Base-by-base conservation (phyloP, 768 basidiomycete species). In the Clathrus columnatus region DNA sequence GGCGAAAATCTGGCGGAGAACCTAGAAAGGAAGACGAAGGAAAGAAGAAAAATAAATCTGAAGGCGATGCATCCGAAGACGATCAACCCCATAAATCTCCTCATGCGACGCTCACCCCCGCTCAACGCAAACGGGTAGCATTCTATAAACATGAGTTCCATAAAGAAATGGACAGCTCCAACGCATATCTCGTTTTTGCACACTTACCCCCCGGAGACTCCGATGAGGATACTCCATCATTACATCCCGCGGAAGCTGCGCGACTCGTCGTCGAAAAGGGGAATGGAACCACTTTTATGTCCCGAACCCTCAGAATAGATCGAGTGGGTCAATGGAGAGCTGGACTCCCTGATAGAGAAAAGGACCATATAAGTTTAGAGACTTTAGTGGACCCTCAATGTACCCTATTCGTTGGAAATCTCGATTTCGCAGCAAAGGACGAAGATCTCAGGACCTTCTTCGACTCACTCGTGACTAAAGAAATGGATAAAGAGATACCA, bases 121-220 rank as follows among this genome's bases (percentile, higher is more conserved):
- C 77, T 50, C 88, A 96, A 69, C 97, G 95, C 75, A 90, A 94
- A 71, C 88, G 85, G 60, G 82, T 97, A 51, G 90, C 92, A 0
- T 96, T 93, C 68, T 96, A 98, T 67, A 89, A 92, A 65, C 84
- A 84, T 52, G 91, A 95, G 61, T 82, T 97, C 64, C 92, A 98
- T 69, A 73, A 83, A 1, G 76, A 80, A 29, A 84, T 85, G 4
- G 82, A 82, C 61, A 76, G 81, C 17, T 80, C 90, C 57, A 89
- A 93, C 64, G 89, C 91, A 0, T 99, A 99, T 67, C 70, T 95
- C 47, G 91, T 98, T 18, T 92, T 97, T 67, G 89, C 90, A 0
- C 82, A 92, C 63, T 76, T 82, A 7, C 57, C 65, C 3, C 76
- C 78, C 8, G 54, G 62, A 4, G 65, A 70, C n/a, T 44, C 23